These are phyloP conservation scores for Leccinellum luteum DNA, from an alignment of 768 basidiomycete genomes.

Conservation along the genomic window DNA sequence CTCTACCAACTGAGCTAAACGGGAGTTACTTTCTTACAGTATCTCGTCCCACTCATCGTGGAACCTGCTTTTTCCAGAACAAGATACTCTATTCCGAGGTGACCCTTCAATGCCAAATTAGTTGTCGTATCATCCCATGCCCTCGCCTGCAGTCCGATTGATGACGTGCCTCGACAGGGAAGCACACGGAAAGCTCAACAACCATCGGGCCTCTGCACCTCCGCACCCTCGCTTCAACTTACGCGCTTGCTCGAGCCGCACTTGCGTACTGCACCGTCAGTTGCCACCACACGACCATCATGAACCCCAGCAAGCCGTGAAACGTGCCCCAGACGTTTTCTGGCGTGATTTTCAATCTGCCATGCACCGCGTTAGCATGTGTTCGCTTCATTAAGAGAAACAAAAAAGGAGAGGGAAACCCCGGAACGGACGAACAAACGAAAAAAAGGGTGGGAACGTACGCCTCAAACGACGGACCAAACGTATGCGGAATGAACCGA, in stretches of 20 bases:
- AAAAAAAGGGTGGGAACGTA: slow-evolving; percentile 34
- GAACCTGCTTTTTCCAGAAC: background rate
- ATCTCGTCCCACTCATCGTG: background rate
- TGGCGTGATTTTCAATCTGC: slow-evolving; percentile 52
- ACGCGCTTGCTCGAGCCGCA: slow-evolving; percentile 31
- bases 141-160: background rate
- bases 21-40: slow-evolving; percentile 14
- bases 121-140: background rate
- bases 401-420: background rate
- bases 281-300: slow-evolving; percentile 84
- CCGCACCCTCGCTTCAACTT: background rate
- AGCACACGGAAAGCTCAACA: background rate
- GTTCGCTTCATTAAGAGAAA: background rate
- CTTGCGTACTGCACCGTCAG: slow-evolving; percentile 54
- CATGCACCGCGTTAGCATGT: background rate
- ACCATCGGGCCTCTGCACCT: background rate
- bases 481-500: slow-evolving; percentile 72
- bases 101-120: background rate
- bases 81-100: background rate
- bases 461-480: slow-evolving; percentile 61
- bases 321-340: slow-evolving; percentile 70
- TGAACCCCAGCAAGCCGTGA: slow-evolving; percentile 70
- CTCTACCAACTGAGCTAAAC: slow-evolving; percentile 51
- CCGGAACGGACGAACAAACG: background rate
- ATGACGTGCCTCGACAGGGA: background rate